Conservation (phyloP, 2,329 filamentous ascomycete species). For the Apiospora rasikravindrae region DNA sequence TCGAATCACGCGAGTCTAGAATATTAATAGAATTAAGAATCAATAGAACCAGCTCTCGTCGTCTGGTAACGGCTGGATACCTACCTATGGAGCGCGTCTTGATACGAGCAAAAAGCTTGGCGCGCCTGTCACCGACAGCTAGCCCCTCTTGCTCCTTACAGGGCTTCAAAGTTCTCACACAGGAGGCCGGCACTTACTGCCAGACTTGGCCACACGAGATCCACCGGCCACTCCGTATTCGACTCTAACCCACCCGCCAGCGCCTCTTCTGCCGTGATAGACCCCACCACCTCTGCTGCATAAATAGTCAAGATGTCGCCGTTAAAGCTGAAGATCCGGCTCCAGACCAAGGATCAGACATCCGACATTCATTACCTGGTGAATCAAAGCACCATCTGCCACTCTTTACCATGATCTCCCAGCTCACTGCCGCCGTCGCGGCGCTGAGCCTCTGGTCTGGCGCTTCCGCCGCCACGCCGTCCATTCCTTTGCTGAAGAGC, state of each 20-base stretch:
- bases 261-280: background rate
- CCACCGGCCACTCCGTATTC: background rate
- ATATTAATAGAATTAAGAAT: background rate
- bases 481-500: background rate
- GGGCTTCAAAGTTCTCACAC: background rate
- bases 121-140: background rate
- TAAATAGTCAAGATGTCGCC: background rate
- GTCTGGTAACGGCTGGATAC: background rate
- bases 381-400: background rate
- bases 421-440: constrained; percentile 1
- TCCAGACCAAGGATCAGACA: background rate
- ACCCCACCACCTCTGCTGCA: background rate
- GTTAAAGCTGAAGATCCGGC: background rate
- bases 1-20: background rate
- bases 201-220: background rate
- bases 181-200: background rate
- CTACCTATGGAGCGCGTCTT: background rate
- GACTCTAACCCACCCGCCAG: background rate
- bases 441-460: background rate
- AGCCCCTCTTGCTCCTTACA: background rate
- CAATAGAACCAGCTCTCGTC: background rate
- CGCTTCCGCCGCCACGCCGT: background rate
- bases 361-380: background rate
- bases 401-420: background rate
- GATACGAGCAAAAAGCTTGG: constrained; percentile 1